Evolutionary conservation across 2,329 filamentous ascomycete species (phyloP).

Genomic region (Cladophialophora chaetospira): DNA sequence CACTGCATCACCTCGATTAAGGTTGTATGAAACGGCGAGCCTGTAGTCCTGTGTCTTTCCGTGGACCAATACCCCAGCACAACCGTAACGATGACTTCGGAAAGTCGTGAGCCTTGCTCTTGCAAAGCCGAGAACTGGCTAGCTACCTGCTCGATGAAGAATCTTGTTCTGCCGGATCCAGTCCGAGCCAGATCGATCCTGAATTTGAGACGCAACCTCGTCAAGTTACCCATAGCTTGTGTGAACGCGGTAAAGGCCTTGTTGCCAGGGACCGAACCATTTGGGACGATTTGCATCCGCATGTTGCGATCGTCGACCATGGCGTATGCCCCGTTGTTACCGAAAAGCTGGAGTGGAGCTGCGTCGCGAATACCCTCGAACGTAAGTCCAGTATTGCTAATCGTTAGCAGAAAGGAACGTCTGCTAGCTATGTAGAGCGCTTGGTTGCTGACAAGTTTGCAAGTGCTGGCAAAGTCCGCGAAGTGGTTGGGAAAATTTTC

Average conservation of each 20-base stretch:
- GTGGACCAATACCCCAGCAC: neutral
- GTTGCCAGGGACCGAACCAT: neutral
- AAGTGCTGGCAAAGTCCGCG: neutral
- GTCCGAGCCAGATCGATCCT: neutral
- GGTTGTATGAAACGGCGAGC: too few species aligned
- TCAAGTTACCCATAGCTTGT: neutral
- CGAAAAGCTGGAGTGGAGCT: neutral
- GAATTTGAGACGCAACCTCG: neutral
- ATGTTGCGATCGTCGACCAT: too few species aligned
- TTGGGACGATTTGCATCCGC: too few species aligned
- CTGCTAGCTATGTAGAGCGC: neutral
- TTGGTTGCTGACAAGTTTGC: neutral
- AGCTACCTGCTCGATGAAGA: neutral
- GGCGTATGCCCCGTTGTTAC: neutral
- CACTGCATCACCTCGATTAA: too few species aligned
- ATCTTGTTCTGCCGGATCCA: neutral
- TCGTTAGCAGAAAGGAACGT: neutral
- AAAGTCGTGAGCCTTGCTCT: neutral
- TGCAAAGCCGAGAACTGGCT: neutral
- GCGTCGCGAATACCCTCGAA: neutral
- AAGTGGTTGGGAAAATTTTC: neutral
- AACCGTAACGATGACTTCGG: neutral
- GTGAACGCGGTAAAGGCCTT: neutral
- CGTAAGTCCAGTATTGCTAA: neutral
- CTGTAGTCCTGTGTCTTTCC: neutral